Evolutionary conservation across 371 early-diverging fungal genomes (phyloP), one percentile per base, ranked within the genome.

Genomic region (Apophysomyces sp.): DNA sequence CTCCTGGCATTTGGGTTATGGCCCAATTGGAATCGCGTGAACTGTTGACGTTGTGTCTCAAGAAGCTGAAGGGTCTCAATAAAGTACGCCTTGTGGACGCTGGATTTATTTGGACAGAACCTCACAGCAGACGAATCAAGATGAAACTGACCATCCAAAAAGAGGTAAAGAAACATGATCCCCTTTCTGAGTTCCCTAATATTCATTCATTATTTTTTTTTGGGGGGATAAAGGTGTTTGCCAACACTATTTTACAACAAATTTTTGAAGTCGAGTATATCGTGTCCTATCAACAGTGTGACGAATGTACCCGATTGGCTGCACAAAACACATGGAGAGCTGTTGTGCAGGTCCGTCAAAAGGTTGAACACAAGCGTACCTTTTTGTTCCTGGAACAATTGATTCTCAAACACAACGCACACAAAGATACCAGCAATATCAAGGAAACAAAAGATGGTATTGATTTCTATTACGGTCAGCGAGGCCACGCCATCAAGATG

Each of bases 271-370:
- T 99, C n/a, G 97, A 96, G 77, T 98, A 87, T 71, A 86, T 93
- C 27, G 95, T 99, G 18, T 84, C 89, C 18, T 84, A 87, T 65
- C 97, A 95, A 78, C 97, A 98, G 74, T 99, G 99, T 76, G 90
- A 93, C 55, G 98, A 98, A 77, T 99, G 99, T 84, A 91, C 95
- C 27, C 90, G 96, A 60, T 89, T 98, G 31, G 98, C 94, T 82
- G 99, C 99, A 6, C 94, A 99, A 76, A 95, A 99, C 70, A 98
- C 95, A 6, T 99, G 99, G 99, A 95, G 94, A 72, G 96, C 98
- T 12, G 86, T 91, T 58, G 99, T 99, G 18, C 99, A 99, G 85
- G 90, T 99, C 26, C 92, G 99, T 61, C 99, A 99, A 82, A 98
- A 98, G 84, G 96, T 95, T 18, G 89, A 87, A 40, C 98, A 98